phyloP scores from a whole-genome alignment of 208 protist genomes.

The Polymyxa betae region DNA sequence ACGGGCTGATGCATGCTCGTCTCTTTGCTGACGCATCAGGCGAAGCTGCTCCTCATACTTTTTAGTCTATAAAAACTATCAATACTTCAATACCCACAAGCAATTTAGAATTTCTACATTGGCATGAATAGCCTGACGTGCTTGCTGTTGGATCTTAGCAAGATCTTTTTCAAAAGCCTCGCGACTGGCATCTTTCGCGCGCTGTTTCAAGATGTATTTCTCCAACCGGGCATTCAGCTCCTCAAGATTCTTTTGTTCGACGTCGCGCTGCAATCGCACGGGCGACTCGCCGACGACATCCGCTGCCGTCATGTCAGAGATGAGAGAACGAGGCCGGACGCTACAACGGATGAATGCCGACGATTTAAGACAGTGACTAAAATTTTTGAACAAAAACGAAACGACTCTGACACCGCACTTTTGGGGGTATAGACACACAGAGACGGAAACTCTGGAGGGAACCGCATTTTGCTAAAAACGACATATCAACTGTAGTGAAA shows the following conservation, averaged over 20 bases:
- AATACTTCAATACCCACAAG: not conserved
- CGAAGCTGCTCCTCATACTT: constrained; percentile 36
- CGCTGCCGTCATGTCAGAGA: not conserved
- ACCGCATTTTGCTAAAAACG: no score
- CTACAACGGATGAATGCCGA: no score
- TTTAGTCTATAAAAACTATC: not conserved
- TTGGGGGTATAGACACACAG: no score
- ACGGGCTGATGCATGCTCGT: constrained; percentile 40
- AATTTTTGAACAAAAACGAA: no score
- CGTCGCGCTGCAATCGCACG: not conserved
- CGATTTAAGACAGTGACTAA: no score
- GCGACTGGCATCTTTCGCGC: constrained; percentile 22
- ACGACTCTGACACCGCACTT: no score
- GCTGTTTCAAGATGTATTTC: constrained; percentile 47
- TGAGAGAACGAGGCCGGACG: no score
- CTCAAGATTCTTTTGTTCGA: constrained; percentile 47
- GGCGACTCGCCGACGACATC: constrained; percentile 16
- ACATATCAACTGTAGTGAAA: no score
- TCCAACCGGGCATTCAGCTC: constrained; percentile 34
- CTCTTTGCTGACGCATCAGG: constrained; percentile 21
- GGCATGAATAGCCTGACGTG: not conserved
- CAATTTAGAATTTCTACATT: not conserved
- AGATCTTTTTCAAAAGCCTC: constrained; percentile 22
- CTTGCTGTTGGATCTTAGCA: not conserved
- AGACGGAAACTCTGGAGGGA: no score